Conservation (phyloP, 257 asterid genomes). For the Apocynum venetum region DNA sequence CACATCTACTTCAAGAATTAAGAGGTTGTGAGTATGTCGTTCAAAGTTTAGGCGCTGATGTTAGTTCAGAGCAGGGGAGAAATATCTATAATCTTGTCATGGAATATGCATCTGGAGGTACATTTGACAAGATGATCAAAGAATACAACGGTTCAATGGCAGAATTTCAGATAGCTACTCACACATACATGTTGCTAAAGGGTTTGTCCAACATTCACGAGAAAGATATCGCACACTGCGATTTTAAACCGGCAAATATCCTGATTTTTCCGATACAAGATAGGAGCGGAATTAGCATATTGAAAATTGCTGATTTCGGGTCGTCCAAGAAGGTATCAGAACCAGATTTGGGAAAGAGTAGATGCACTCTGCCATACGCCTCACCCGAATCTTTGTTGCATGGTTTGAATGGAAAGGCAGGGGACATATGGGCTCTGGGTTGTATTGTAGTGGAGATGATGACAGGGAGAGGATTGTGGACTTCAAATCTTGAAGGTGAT, state of each 20-base stretch:
- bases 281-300: not conserved
- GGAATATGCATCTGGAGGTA: not conserved
- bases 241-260: conserved; percentile 18
- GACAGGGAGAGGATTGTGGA: not conserved
- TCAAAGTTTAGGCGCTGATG: conserved; percentile 2
- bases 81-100: conserved; percentile 1
- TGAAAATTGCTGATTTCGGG: conserved; percentile 22
- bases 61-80: not conserved
- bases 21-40: not conserved
- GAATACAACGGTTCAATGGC: not conserved
- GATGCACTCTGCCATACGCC: not conserved
- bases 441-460: conserved; percentile 19
- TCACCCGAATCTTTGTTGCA: conserved; percentile 6
- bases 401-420: not conserved
- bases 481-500: not conserved
- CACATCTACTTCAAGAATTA: not conserved
- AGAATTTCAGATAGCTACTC: conserved; percentile 4
- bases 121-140: conserved; percentile 3
- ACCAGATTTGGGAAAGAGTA: not conserved
- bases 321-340: not conserved
- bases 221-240: conserved; percentile 13
- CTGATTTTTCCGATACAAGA: not conserved
- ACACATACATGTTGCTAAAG: not conserved
- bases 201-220: conserved; percentile 2
- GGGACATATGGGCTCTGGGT: conserved; percentile 17